Evolutionary conservation across 2,329 filamentous ascomycete species (phyloP).

Genomic region (Monosporascus sp.): DNA sequence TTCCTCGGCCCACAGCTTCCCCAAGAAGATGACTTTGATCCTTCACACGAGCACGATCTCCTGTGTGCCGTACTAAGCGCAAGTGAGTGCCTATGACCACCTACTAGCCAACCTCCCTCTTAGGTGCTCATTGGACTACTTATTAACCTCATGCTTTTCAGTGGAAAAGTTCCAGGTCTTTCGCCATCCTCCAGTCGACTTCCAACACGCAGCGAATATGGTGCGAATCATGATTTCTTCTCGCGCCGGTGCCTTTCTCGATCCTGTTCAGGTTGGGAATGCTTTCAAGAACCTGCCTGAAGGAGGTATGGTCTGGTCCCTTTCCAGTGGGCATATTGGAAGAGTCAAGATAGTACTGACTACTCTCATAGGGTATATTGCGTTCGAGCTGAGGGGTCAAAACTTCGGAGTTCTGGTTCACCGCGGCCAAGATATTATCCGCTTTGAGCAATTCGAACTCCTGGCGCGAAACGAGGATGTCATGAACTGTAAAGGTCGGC

Average conservation of each 20-base stretch:
- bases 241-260: not conserved
- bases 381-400: not conserved
- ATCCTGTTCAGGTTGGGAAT: not conserved
- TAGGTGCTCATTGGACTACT: not conserved
- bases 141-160: not conserved
- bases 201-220: not conserved
- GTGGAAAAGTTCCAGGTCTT: not conserved
- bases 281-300: not conserved
- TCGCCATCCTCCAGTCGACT: not conserved
- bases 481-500: slow-evolving; percentile 1
- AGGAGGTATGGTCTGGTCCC: not conserved
- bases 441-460: slow-evolving; percentile 2
- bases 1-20: not conserved
- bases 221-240: not conserved
- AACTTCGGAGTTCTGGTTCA: slow-evolving; percentile 2
- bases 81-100: not conserved
- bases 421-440: not conserved
- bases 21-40: not conserved
- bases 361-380: not conserved
- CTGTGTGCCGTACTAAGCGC: not conserved
- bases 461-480: not conserved
- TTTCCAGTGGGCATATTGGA: not conserved
- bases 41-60: not conserved
- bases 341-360: not conserved
- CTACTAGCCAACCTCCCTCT: too few relatives aligned